Percentiles rank a stretch among this genome's conserved stretches.
These are phyloP conservation scores for Termitomyces sp. DNA, from an alignment of 1,284 basidiomycete genomes.

Conservation along the genomic window DNA sequence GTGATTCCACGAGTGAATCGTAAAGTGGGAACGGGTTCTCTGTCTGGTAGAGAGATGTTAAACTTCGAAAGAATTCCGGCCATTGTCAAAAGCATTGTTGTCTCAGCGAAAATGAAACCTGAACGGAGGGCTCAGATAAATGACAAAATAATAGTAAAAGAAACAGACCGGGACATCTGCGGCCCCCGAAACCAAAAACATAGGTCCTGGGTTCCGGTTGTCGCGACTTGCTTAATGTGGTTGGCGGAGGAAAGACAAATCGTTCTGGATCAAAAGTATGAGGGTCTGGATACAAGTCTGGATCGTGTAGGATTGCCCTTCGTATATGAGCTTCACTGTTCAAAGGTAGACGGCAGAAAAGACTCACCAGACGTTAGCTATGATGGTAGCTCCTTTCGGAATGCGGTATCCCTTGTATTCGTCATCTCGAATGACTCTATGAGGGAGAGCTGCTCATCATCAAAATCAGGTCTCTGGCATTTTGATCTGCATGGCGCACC, in stretches of 20 bases:
- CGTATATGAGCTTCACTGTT: not conserved
- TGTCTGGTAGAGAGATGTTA: constrained; percentile 25
- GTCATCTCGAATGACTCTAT: constrained; percentile 37
- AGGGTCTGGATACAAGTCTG: constrained; percentile 36
- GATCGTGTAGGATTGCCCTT: constrained; percentile 44
- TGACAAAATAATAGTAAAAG: not conserved
- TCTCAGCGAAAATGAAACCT: constrained; percentile 39
- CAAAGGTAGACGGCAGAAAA: not conserved
- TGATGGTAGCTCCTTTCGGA: constrained; percentile 37
- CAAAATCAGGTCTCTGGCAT: not conserved
- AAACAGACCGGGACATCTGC: constrained; percentile 34
- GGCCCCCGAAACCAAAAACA: constrained; percentile 42
- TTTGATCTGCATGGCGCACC: constrained; percentile 24
- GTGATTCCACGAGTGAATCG: constrained; percentile 38
- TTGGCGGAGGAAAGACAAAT: constrained; percentile 21
- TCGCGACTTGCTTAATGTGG: not conserved
- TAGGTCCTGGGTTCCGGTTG: constrained; percentile 30
- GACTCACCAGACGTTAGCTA: constrained; percentile 41
- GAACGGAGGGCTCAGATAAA: not conserved
- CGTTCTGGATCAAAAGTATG: constrained; percentile 39
- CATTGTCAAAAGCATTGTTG: constrained; percentile 35
- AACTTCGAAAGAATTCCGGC: constrained; percentile 32
- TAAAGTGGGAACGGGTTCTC: constrained; percentile 17
- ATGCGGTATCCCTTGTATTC: constrained; percentile 37
- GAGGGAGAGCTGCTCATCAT: constrained; percentile 33